Evolutionary conservation across 495 filamentous ascomycete genomes (phyloP).

Genomic region (Neurospora sp.): DNA sequence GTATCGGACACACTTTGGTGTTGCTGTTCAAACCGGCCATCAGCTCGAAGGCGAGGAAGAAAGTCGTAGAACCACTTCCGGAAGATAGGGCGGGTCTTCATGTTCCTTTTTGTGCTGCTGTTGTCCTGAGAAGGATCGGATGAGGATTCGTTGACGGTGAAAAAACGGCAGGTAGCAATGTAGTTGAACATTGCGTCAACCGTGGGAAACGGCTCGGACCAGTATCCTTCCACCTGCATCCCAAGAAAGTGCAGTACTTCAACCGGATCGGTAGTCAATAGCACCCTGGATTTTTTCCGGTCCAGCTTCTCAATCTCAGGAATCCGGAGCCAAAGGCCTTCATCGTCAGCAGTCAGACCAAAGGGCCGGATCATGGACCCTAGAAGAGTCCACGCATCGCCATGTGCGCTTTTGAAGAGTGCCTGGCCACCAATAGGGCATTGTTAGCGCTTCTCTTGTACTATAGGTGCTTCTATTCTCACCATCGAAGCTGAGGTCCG

Average conservation of each 20-base stretch:
- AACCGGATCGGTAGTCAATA: conserved; percentile 44
- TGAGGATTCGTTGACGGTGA: conserved; percentile 25
- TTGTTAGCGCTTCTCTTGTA: neutral
- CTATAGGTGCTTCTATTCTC: neutral
- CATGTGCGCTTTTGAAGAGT: conserved; percentile 51
- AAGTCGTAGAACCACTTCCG: conserved; percentile 45
- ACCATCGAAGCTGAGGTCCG: neutral
- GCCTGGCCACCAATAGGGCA: conserved; percentile 10
- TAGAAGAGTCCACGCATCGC: conserved; percentile 58
- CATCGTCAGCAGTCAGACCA: conserved; percentile 53
- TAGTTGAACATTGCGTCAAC: conserved; percentile 48
- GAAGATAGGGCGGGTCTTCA: conserved; percentile 38
- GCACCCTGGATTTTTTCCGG: conserved; percentile 43
- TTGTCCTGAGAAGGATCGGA: neutral
- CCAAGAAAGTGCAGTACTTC: conserved; percentile 50
- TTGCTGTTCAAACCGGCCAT: conserved; percentile 13
- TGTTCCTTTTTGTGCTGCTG: conserved; percentile 39
- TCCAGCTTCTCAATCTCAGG: conserved; percentile 49
- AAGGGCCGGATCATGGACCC: conserved; percentile 49
- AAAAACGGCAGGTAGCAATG: conserved; percentile 41
- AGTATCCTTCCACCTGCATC: conserved; percentile 32
- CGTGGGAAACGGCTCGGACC: conserved; percentile 36
- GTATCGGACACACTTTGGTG: neutral
- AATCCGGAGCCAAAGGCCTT: conserved; percentile 49
- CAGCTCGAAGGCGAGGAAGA: conserved; percentile 31